A percentile compares a stretch with the other conserved stretches of the same genome.
Evolutionary conservation across 768 basidiomycete genomes (phyloP).

Genomic region (Psilocybe tampanensis): DNA sequence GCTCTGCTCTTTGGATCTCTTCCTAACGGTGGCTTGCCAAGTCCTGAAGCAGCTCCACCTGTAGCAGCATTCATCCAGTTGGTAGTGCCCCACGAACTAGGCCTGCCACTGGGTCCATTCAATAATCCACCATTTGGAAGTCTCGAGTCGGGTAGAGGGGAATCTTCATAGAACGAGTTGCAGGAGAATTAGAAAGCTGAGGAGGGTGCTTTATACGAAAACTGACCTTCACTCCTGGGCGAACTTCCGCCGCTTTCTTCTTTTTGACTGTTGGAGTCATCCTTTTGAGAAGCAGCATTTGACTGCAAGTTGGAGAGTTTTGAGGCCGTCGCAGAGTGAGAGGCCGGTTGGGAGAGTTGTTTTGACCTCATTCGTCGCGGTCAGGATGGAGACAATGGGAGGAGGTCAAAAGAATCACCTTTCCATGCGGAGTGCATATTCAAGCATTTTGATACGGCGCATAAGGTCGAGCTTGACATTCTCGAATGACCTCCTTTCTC

Average conservation of each 20-base stretch:
- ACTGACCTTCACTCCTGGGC: conserved; percentile 80
- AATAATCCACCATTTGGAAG: conserved; percentile 59
- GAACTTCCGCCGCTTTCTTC: conserved; percentile 83
- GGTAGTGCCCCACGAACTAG: conserved; percentile 57
- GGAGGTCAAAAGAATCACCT: conserved; percentile 57
- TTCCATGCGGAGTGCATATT: conserved; percentile 95
- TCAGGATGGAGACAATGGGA: conserved; percentile 19
- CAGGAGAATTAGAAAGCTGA: conserved; percentile 1
- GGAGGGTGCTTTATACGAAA: conserved; percentile 1
- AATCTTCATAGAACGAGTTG: conserved; percentile 47
- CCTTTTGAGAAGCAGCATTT: conserved; percentile 62
- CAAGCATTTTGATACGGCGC: conserved; percentile 98
- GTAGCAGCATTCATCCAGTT: conserved; percentile 51
- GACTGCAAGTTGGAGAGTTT: conserved; percentile 68
- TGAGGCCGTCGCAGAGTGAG: conserved; percentile 61
- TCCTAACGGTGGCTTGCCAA: conserved; percentile 75
- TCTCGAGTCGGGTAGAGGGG: conserved; percentile 71
- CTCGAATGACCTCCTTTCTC: conserved; percentile 95
- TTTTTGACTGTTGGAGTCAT: conserved; percentile 73
- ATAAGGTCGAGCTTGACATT: conserved; percentile 95
- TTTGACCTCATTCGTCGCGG: conserved; percentile 62
- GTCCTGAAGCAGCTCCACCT: conserved; percentile 44
- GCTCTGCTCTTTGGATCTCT: conserved; percentile 97
- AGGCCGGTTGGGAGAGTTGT: conserved; percentile 65
- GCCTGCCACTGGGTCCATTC: conserved; percentile 49